A percentile compares a stretch with the other conserved stretches of the same genome.
phyloP scores from a whole-genome alignment of 106 monocot genomes.

The Allium fistulosum region DNA sequence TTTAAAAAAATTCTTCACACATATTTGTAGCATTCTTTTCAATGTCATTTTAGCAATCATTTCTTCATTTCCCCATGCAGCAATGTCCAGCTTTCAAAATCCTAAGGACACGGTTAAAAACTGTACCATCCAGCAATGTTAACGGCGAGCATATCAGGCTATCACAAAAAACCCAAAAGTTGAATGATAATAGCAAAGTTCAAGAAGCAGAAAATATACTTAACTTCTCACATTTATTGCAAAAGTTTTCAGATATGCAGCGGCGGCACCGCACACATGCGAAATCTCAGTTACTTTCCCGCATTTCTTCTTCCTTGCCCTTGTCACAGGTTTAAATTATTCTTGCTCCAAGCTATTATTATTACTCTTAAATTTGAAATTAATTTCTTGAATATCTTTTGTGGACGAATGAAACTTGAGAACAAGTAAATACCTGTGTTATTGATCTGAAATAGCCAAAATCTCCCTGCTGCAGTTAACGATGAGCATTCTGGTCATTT shows the following conservation, averaged over 20 bases:
- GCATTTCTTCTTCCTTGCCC: conserved; percentile 13
- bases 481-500: no score
- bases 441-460: neutral
- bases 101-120: conserved; percentile 76
- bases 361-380: neutral
- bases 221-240: conserved; percentile 45
- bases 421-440: neutral
- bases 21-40: neutral
- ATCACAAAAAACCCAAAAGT: conserved; percentile 22
- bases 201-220: conserved; percentile 38
- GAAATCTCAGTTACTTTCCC: conserved; percentile 21
- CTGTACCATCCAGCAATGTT: conserved; percentile 45
- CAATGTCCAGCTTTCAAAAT: conserved; percentile 96
- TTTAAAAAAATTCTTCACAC: neutral
- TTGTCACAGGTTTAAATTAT: conserved; percentile 41
- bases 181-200: conserved; percentile 20
- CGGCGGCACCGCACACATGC: conserved; percentile 38
- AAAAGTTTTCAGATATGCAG: conserved; percentile 58
- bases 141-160: conserved; percentile 26
- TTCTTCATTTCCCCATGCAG: conserved; percentile 35
- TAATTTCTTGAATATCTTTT: neutral
- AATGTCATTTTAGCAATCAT: no score
- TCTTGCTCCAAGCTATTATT: neutral
- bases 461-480: no score
- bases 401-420: neutral